A percentile compares a stretch with the other conserved stretches of the same genome.
These are phyloP conservation scores for Dillenia suffruticosa DNA, from an alignment of 164 flowering plant species.

Conservation along the genomic window DNA sequence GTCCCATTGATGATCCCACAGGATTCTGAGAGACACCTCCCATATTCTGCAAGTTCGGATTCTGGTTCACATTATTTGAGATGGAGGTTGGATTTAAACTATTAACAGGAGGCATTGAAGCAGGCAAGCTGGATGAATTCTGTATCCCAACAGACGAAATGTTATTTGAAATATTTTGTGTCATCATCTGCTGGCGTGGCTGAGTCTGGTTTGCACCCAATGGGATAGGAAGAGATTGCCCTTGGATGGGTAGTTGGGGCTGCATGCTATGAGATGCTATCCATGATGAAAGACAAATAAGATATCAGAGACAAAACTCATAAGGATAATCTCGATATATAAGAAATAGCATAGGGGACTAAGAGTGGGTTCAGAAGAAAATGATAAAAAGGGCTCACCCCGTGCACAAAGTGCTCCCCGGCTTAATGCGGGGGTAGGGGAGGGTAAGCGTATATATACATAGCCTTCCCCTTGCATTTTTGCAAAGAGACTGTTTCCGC, in stretches of 20 bases:
- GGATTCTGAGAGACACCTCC: conserved; percentile 49
- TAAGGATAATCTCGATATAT: too few species aligned
- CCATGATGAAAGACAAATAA: background rate
- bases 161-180: conserved; percentile 50
- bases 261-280: conserved; percentile 46
- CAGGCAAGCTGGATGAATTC: conserved; percentile 43
- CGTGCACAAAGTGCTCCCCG: too few species aligned
- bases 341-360: too few species aligned
- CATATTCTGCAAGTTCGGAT: conserved; percentile 50
- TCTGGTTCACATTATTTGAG: conserved; percentile 45
- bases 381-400: too few species aligned
- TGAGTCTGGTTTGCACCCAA: conserved; percentile 58
- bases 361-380: too few species aligned
- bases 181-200: conserved; percentile 43
- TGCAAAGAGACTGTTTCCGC: too few species aligned
- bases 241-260: conserved; percentile 57
- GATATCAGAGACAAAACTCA: background rate
- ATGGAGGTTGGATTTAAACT: conserved; percentile 45
- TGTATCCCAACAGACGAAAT: conserved; percentile 46
- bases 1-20: conserved; percentile 53
- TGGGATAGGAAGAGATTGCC: conserved; percentile 40
- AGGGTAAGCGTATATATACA: too few species aligned
- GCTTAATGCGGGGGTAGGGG: too few species aligned
- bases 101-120: conserved; percentile 41
- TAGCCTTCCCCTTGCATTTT: too few species aligned